phyloP scores from a whole-genome alignment of 2,329 filamentous ascomycete species.

The Diaporthe citrichinensis region DNA sequence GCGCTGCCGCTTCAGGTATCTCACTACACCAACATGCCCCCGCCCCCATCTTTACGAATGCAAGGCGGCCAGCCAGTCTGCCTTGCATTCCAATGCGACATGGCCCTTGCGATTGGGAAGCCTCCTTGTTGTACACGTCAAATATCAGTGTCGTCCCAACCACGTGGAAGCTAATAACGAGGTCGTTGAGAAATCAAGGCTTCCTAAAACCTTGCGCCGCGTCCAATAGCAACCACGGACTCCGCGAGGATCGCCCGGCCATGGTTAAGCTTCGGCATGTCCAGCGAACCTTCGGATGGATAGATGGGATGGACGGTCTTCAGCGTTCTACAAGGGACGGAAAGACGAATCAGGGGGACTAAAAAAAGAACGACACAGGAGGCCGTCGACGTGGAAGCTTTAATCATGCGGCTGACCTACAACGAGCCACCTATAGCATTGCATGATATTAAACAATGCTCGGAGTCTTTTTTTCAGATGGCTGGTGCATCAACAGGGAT shows the following conservation, averaged over 20 bases:
- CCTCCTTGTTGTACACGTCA: background rate
- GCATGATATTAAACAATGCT: slow-evolving; percentile 17
- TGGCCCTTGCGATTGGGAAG: background rate
- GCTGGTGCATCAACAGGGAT: slow-evolving; percentile 11
- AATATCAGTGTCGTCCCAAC: background rate
- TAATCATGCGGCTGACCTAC: slow-evolving; percentile 12
- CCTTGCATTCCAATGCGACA: background rate
- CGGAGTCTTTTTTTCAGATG: background rate
- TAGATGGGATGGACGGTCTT: background rate
- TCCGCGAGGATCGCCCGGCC: background rate
- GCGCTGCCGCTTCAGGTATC: too few species aligned
- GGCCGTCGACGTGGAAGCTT: slow-evolving; percentile 17
- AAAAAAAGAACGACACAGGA: slow-evolving; percentile 25
- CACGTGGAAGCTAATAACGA: background rate
- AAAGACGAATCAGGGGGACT: slow-evolving; percentile 6
- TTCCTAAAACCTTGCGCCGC: background rate
- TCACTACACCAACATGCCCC: background rate
- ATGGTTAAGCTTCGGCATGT: slow-evolving; percentile 7
- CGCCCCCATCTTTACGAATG: background rate
- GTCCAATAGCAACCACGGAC: background rate
- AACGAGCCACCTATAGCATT: slow-evolving; percentile 21
- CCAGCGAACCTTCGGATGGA: background rate
- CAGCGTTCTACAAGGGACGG: background rate
- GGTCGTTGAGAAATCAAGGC: background rate
- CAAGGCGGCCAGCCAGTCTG: background rate